Evolutionary conservation across 768 basidiomycete species (phyloP), one percentile per base, ranked within the genome.

Genomic region (Psilocybe cubensis): DNA sequence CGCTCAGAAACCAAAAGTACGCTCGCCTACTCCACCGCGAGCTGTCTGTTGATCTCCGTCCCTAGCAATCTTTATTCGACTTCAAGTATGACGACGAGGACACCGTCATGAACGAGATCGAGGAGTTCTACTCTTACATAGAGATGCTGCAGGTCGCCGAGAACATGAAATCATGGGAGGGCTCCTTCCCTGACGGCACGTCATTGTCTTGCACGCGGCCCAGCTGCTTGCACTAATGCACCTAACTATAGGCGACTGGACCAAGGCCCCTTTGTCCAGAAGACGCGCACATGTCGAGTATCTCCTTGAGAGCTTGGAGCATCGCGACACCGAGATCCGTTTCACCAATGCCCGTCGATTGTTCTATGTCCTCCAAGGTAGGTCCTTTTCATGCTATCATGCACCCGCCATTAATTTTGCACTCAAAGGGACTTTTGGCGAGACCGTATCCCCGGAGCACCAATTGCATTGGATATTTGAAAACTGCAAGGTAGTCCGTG

Each of bases 111-210:
- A 90, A 91, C 66, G 97, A 99, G 71, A 88, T 99, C 35, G 92
- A 98, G 57, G 97, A 99, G 73, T 98, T 98, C 75, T 98, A 96
- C 73, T 93, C 94, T 20, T 99, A 97, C 73, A 87, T 94, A 59
- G 96, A 98, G 77, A 92, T 94, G 84, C 85, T 91, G 0, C 92
- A 95, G 69, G 88, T 94, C 20, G 86, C 85, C 2, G 91, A 93
- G 77, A 93, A 94, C 69, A 77, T 92, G 61, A 89, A 87, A 67
- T 89, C 92, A 43, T 97, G 94, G 91, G 84, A 90, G 66, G 88
- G 88, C 35, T 92, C 89, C 41, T 96, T 91, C 69, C 74, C 80
- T 27, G 85, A 85, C 72, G 91, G 94, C 91, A 66, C 65, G 84
- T 72, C 31, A 45, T 45, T 29, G 54, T 48, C 27, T 23, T 51